phyloP scores from a whole-genome alignment of 2,329 filamentous ascomycete species.

The Fusarium compactum region DNA sequence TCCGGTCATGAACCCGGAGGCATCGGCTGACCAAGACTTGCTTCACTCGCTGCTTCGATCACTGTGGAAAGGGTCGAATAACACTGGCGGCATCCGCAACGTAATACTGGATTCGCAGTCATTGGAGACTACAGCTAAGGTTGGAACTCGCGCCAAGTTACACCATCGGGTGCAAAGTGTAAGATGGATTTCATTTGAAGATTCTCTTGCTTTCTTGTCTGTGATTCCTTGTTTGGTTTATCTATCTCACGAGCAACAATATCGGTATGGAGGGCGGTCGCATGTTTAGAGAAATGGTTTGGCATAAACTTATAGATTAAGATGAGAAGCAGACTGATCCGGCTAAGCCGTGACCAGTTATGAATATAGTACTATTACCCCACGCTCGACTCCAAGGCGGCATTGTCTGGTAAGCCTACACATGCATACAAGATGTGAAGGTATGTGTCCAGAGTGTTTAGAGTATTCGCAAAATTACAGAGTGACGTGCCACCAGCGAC shows the following conservation, averaged over 20 bases:
- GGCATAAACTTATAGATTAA: slow-evolving; percentile 33
- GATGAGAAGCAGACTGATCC: slow-evolving; percentile 36
- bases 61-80: background rate
- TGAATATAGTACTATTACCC: slow-evolving; percentile 46
- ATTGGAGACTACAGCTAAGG: background rate
- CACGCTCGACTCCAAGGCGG: slow-evolving; percentile 34
- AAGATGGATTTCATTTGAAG: background rate
- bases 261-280: background rate
- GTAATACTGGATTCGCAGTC: background rate
- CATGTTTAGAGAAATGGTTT: slow-evolving; percentile 11
- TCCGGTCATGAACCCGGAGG: background rate
- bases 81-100: background rate
- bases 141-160: background rate
- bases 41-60: background rate
- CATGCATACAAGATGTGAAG: slow-evolving; percentile 43
- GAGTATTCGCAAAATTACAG: slow-evolving; percentile 34
- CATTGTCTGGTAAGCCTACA: slow-evolving; percentile 38
- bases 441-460: slow-evolving; percentile 37
- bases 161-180: background rate
- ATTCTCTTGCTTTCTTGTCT: background rate
- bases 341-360: slow-evolving; percentile 16
- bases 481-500: slow-evolving; percentile 14
- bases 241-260: background rate
- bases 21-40: background rate
- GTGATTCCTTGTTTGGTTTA: background rate